Conservation (phyloP, 2,329 filamentous ascomycete genomes). For the Lasiodiplodia theobromae region DNA sequence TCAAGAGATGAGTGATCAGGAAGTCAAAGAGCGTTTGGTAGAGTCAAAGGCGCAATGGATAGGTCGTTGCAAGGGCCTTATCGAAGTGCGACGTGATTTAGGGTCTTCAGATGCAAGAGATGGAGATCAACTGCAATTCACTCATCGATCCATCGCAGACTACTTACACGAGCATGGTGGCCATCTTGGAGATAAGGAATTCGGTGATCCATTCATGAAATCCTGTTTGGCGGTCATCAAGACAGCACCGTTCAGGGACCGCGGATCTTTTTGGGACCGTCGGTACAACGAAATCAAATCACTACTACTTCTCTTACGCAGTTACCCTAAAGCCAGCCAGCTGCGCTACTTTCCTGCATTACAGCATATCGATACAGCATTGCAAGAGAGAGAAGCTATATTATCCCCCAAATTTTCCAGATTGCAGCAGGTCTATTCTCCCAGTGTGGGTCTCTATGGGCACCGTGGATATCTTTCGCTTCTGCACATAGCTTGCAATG, state of each 20-base stretch:
- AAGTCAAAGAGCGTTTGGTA: neutral
- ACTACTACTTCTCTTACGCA: fast-evolving
- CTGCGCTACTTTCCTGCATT: too few species aligned
- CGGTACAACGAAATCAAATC: too few species aligned
- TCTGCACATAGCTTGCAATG: too few species aligned
- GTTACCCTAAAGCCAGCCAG: neutral
- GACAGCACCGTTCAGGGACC: neutral
- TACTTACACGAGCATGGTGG: neutral
- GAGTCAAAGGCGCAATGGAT: neutral
- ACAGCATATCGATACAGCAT: too few species aligned
- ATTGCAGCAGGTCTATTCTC: too few species aligned
- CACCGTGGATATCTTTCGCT: too few species aligned
- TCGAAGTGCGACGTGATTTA: neutral
- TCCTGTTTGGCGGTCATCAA: neutral
- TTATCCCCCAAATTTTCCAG: too few species aligned
- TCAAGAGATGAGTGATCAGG: neutral
- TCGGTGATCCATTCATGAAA: neutral
- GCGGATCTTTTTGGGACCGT: too few species aligned
- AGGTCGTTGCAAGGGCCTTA: neutral
- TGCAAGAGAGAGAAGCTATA: too few species aligned
- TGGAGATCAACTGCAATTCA: too few species aligned
- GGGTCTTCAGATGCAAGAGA: too few species aligned
- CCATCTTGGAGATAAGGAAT: neutral
- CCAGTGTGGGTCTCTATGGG: too few species aligned
- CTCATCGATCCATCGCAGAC: neutral